These are phyloP conservation scores for Taxawa tesnikishii DNA, from an alignment of 2,329 filamentous ascomycete species.

Conservation along the genomic window DNA sequence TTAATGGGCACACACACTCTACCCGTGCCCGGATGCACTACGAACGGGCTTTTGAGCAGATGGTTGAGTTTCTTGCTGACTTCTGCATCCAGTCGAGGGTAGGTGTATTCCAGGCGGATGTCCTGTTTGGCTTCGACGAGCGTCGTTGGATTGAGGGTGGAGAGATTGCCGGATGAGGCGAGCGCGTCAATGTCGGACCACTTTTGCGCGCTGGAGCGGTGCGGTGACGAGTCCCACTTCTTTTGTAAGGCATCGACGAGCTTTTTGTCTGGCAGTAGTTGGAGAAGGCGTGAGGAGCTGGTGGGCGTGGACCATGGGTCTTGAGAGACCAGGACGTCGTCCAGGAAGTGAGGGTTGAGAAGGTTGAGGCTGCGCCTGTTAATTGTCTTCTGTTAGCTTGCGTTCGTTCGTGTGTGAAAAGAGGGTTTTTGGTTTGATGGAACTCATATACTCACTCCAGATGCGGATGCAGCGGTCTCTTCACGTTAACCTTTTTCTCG, in stretches of 20 bases:
- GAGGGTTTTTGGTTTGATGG: not conserved
- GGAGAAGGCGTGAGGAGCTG: conserved; percentile 64
- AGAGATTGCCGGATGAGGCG: conserved; percentile 67
- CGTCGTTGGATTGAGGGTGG: conserved; percentile 42
- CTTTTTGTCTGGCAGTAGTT: conserved; percentile 68
- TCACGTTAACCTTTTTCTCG: conserved; percentile 75
- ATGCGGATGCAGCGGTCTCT: conserved; percentile 81
- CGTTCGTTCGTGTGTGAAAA: no score
- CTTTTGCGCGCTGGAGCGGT: conserved; percentile 64
- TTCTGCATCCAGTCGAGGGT: conserved; percentile 90
- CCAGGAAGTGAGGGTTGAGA: conserved; percentile 71
- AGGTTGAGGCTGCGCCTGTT: conserved; percentile 68
- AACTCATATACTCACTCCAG: conserved; percentile 44
- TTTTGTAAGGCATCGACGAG: conserved; percentile 69
- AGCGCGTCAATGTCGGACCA: conserved; percentile 89
- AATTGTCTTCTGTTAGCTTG: no score
- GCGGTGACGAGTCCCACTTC: conserved; percentile 82
- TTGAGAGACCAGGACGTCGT: conserved; percentile 69
- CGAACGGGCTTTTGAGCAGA: conserved; percentile 92
- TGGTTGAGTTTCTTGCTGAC: conserved; percentile 98
- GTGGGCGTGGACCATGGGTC: conserved; percentile 69
- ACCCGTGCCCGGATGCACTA: conserved; percentile 89
- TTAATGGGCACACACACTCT: conserved; percentile 94
- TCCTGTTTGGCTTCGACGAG: conserved; percentile 89
- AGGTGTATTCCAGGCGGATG: conserved; percentile 93